Percentiles rank a stretch among this genome's conserved stretches.
Conservation (phyloP, 768 basidiomycete genomes). For the Boletus insuetus region DNA sequence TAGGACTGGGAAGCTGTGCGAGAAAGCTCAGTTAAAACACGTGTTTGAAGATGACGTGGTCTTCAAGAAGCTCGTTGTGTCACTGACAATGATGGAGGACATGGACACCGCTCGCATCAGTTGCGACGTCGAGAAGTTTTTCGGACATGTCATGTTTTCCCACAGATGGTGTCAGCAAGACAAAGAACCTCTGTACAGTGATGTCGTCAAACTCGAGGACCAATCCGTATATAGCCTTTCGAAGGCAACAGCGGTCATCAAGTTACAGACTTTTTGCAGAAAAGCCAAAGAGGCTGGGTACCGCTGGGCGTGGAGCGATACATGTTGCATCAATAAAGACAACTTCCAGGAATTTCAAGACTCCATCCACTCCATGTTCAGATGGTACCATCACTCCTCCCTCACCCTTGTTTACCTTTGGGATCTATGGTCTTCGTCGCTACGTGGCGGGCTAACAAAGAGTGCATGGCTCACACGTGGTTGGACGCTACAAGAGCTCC, state of each 20-base stretch:
- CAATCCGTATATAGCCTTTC: conserved; percentile 3
- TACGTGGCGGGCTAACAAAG: neutral
- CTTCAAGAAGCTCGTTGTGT: neutral
- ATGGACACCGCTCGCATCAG: neutral
- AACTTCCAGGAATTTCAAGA: conserved; percentile 5
- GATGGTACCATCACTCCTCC: conserved; percentile 7
- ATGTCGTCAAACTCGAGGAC: neutral
- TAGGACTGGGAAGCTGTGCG: conserved; percentile 4
- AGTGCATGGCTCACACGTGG: conserved; percentile 8
- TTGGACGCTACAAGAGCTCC: conserved; percentile 13
- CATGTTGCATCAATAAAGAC: conserved; percentile 7
- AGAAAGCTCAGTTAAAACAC: neutral
- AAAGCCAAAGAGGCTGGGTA: too few species aligned
- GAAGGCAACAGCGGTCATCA: neutral
- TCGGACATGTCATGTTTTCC: conserved; percentile 14
- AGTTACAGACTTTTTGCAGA: conserved; percentile 6
- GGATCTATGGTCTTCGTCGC: neutral
- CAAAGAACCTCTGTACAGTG: conserved; percentile 1
- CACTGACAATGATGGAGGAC: neutral
- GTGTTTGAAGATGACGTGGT: neutral
- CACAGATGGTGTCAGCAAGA: conserved; percentile 13
- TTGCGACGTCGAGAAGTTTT: neutral
- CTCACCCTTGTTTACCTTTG: conserved; percentile 8
- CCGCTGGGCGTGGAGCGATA: conserved; percentile 10
- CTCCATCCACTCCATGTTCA: conserved; percentile 9